Evolutionary conservation across 2,329 filamentous ascomycete species (phyloP).

Genomic region (Phyllosticta citribraziliensis): DNA sequence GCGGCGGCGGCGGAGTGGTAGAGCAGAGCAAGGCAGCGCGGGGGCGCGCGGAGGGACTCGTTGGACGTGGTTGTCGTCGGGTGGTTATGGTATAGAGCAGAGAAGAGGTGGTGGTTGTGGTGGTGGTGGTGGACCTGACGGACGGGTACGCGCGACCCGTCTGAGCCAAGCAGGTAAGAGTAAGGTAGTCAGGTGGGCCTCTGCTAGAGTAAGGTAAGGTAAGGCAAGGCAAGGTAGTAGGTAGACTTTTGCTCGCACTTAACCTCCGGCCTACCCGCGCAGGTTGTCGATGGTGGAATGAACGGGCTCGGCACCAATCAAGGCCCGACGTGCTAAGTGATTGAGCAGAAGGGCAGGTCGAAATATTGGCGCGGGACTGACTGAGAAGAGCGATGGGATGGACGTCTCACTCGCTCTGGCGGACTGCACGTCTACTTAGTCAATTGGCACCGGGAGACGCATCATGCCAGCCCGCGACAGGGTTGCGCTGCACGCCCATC

Average conservation of each 20-base stretch:
- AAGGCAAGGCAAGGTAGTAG: not conserved
- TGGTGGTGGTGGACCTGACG: not conserved
- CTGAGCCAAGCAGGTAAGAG: not conserved
- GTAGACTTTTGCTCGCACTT: not conserved
- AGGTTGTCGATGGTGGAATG: not conserved
- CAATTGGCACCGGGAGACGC: not conserved
- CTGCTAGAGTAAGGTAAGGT: no score
- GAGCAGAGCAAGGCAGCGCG: not conserved
- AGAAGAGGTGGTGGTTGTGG: not conserved
- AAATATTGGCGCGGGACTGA: not conserved
- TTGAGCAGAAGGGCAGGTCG: not conserved
- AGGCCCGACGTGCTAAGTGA: not conserved
- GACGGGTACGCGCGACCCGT: not conserved
- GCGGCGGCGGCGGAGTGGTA: not conserved
- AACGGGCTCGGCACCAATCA: not conserved
- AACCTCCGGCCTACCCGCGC: not conserved
- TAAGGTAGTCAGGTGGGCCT: not conserved
- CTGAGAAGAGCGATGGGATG: not conserved
- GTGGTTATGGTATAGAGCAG: not conserved
- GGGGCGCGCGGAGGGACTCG: not conserved
- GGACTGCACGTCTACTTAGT: not conserved
- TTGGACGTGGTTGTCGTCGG: conserved; percentile 2
- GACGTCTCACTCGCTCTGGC: not conserved
- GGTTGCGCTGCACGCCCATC: not conserved
- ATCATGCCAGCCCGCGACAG: not conserved